Conservation (phyloP, 768 basidiomycete species). For the Asterophora parasitica region DNA sequence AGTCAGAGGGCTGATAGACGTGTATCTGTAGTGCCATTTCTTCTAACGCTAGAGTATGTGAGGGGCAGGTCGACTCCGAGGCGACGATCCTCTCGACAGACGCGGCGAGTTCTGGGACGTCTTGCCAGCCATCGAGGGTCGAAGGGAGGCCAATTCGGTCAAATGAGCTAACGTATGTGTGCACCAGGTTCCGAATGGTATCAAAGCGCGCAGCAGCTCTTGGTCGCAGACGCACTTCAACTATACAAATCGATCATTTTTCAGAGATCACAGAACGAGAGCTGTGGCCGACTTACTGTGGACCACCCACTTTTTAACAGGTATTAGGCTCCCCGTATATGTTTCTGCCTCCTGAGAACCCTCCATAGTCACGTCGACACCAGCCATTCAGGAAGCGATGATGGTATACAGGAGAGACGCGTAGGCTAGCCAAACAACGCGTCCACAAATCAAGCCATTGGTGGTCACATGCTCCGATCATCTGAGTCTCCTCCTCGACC, state of each 20-base stretch:
- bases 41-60: slow-evolving; percentile 45
- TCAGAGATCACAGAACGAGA: background rate
- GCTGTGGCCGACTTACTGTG: slow-evolving; percentile 38
- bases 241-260: slow-evolving; percentile 31
- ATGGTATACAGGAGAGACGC: slow-evolving; percentile 5
- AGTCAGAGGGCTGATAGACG: slow-evolving; percentile 77
- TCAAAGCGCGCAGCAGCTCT: slow-evolving; percentile 72
- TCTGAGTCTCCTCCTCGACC: background rate
- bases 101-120: slow-evolving; percentile 60
- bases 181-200: slow-evolving; percentile 61
- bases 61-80: slow-evolving; percentile 65
- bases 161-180: slow-evolving; percentile 51
- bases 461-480: slow-evolving; percentile 27
- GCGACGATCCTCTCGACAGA: slow-evolving; percentile 75
- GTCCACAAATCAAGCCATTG: slow-evolving; percentile 30
- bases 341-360: slow-evolving; percentile 4
- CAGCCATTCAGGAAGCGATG: slow-evolving; percentile 1
- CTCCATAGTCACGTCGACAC: slow-evolving; percentile 14
- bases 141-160: slow-evolving; percentile 69
- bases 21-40: slow-evolving; percentile 74
- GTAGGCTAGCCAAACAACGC: slow-evolving; percentile 42
- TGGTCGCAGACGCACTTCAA: slow-evolving; percentile 76
- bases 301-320: slow-evolving; percentile 49
- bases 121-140: slow-evolving; percentile 74
- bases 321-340: background rate